These are phyloP conservation scores for Lasiosphaeriaceae sp. DNA, from an alignment of 495 filamentous ascomycete genomes.

Conservation along the genomic window DNA sequence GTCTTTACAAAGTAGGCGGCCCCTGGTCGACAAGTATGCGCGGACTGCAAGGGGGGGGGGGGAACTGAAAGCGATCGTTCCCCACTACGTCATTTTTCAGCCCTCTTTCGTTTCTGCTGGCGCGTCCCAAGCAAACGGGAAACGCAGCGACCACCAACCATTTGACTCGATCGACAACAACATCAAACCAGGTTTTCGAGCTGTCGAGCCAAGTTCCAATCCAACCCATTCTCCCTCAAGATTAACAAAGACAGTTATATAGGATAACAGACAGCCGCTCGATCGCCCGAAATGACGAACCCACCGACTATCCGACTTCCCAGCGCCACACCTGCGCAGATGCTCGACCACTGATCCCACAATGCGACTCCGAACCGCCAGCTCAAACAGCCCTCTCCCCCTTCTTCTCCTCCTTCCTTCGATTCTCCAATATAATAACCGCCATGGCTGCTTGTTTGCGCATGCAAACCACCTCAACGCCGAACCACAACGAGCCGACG, in stretches of 20 bases:
- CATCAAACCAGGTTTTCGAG: constrained; percentile 12
- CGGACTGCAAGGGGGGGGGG: no score
- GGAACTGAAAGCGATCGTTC: no score
- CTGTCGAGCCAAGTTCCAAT: neutral
- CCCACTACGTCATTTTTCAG: neutral
- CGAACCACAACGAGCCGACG: neutral
- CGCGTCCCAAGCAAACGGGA: neutral
- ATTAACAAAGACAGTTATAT: neutral
- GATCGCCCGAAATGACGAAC: neutral
- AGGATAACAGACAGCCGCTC: constrained; percentile 1
- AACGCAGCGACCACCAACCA: constrained; percentile 10
- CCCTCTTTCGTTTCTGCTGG: neutral
- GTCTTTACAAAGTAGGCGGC: no score
- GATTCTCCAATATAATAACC: neutral
- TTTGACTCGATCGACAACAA: neutral
- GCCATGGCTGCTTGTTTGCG: neutral
- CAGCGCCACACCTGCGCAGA: neutral
- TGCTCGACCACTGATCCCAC: neutral
- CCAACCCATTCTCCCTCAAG: neutral
- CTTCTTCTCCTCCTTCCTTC: neutral
- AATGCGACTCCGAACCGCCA: neutral
- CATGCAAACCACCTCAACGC: neutral
- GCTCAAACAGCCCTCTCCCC: neutral
- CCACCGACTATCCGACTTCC: neutral
- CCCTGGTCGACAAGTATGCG: no score